Base-by-base conservation (phyloP, 1,284 basidiomycete genomes). In the Neonothopanus nambi region DNA sequence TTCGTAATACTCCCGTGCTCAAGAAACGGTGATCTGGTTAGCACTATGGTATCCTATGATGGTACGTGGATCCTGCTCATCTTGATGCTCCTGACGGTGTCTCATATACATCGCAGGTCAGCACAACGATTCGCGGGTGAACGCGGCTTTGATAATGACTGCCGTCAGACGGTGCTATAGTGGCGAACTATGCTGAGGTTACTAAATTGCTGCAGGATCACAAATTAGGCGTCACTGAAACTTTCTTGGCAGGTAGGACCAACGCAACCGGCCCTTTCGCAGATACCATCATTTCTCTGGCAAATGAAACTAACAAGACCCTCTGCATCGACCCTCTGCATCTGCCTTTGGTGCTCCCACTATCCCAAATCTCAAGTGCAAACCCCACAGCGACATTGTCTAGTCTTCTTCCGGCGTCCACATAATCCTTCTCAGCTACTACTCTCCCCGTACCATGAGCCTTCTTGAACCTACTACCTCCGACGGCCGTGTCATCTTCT, bases 401-500 rank as follows among this genome's bases (percentile, higher is more conserved):
- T 89, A 94, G 48, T 87, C 96, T 2, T 94, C 92, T 8, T 89
- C 93, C 15, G 96, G 96, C 37, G 88, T 97, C 26, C 96, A 98
- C 74, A 94, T 98, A 71, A 98, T 95, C 0, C 84, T 99, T 11
- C 96, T 96, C 2, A 93, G 93, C 69, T 99, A 98, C 77, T 98
- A 97, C 67, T 93, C 93, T 6, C 95, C 96, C 2, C 87, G 93
- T 48, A 91, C 84, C 54, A 98, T 98, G 91, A 96, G 95, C 47
- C 81, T 99, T 6, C 84, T 99, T 51, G 96, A 99, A 72, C 96
- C 96, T 0, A 81, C 92, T 9, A 98, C 96, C 7, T 95, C 91
- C 0, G 96, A 99, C 63, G 96, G 96, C 1, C 89, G 96, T 42
- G 95, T 99, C 56, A 96, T 98, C 67, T 99, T 98, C 81, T 98